Percentiles rank a stretch among this genome's conserved stretches.
phyloP scores from a whole-genome alignment of 768 basidiomycete genomes.

The Albatrellus ellisii region DNA sequence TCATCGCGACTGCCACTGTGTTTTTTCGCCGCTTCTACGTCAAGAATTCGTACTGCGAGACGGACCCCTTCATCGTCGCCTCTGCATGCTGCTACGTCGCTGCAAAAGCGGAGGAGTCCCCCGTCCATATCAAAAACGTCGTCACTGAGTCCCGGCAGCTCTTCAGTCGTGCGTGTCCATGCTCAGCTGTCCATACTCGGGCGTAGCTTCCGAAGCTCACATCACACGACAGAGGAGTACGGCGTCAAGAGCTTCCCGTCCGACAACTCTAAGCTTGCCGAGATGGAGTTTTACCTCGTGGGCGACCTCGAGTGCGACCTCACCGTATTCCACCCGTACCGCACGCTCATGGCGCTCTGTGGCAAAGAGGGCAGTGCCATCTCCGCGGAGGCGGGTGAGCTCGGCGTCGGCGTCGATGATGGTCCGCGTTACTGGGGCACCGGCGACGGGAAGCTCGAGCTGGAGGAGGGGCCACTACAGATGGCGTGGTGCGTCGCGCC shows the following conservation, averaged over 20 bases:
- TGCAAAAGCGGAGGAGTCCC: constrained; percentile 94
- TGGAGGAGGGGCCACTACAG: constrained; percentile 69
- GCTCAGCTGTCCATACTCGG: neutral
- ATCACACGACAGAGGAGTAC: constrained; percentile 36
- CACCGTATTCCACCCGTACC: constrained; percentile 88
- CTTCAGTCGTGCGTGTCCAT: constrained; percentile 46
- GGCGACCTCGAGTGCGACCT: constrained; percentile 95
- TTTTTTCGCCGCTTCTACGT: constrained; percentile 97
- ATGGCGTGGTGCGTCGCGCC: constrained; percentile 64
- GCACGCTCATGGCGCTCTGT: constrained; percentile 70
- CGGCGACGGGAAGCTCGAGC: constrained; percentile 64
- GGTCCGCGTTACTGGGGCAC: constrained; percentile 65
- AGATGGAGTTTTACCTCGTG: constrained; percentile 98
- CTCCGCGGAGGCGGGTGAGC: constrained; percentile 36
- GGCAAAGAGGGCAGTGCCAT: constrained; percentile 35
- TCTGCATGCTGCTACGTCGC: constrained; percentile 93
- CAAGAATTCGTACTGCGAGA: constrained; percentile 92
- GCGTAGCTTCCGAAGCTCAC: neutral
- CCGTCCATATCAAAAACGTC: constrained; percentile 88
- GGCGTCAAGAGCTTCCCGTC: constrained; percentile 69
- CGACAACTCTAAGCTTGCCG: constrained; percentile 85
- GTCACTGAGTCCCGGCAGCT: constrained; percentile 69
- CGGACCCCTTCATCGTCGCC: constrained; percentile 87
- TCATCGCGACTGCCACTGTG: constrained; percentile 87
- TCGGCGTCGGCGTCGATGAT: constrained; percentile 44